phyloP scores from a whole-genome alignment of 1,284 basidiomycete species.

The Cutaneotrichosporon spelunceum region DNA sequence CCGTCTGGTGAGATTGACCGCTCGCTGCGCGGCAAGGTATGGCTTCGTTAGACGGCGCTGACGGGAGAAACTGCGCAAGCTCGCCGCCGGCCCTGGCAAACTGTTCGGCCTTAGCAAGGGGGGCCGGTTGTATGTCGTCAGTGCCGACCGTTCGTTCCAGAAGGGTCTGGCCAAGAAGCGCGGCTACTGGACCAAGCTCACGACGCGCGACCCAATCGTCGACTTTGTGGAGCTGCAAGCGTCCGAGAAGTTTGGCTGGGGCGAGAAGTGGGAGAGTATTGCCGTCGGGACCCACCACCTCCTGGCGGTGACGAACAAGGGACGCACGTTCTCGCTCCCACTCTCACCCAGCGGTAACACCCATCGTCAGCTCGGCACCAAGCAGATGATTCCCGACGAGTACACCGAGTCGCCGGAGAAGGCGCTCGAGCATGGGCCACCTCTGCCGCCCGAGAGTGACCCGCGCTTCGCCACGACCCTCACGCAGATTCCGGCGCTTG shows the following conservation, averaged over 20 bases:
- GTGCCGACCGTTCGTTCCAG: constrained; percentile 54
- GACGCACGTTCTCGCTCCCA: constrained; percentile 76
- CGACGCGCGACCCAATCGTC: constrained; percentile 44
- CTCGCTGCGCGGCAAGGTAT: constrained; percentile 66
- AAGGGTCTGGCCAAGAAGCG: constrained; percentile 29
- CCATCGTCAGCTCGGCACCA: constrained; percentile 78
- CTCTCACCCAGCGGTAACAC: constrained; percentile 73
- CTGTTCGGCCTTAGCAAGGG: constrained; percentile 68
- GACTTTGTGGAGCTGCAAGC: constrained; percentile 53
- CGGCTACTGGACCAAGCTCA: constrained; percentile 37
- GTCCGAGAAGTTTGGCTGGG: constrained; percentile 56
- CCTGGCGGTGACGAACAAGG: constrained; percentile 75
- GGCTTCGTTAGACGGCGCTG: constrained; percentile 22
- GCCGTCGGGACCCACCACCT: constrained; percentile 76
- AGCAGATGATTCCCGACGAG: constrained; percentile 57
- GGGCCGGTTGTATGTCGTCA: constrained; percentile 69
- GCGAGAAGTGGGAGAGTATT: constrained; percentile 67
- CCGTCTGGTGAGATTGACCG: constrained; percentile 51
- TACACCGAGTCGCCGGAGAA: constrained; percentile 26
- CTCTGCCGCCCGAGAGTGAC: constrained; percentile 47
- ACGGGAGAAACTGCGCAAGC: constrained; percentile 63
- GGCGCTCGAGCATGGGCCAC: constrained; percentile 32
- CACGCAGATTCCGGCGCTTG: constrained; percentile 75
- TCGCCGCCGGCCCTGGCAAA: constrained; percentile 58
- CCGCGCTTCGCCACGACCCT: constrained; percentile 70